Base-by-base conservation (phyloP, 208 protist genomes). In the Acanthamoeba healyi region DNA sequence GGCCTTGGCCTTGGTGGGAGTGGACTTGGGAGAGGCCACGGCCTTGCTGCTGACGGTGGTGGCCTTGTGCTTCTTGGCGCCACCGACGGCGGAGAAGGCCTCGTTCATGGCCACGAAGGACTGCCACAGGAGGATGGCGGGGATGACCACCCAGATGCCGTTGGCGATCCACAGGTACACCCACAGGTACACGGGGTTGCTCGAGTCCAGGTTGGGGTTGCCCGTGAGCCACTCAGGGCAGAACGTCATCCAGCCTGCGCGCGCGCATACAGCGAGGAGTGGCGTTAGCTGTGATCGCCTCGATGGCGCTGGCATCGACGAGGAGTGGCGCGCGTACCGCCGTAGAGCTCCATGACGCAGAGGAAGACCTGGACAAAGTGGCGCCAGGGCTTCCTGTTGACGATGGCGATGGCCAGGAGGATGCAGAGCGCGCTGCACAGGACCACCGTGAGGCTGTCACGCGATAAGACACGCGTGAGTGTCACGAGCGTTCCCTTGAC, bases 271-370 rank as follows among this genome's bases (percentile, higher is more conserved):
- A n/a, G n/a, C n/a, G n/a, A n/a, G n/a, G n/a, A n/a, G n/a, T n/a
- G n/a, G n/a, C n/a, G n/a, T n/a, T n/a, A n/a, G n/a, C n/a, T n/a
- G n/a, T n/a, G n/a, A n/a, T n/a, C n/a, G n/a, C n/a, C n/a, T n/a
- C n/a, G n/a, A n/a, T n/a, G n/a, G n/a, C n/a, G n/a, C n/a, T n/a
- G n/a, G 14, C 54, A 34, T 34, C n/a, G 29, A 32, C 0, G 34
- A 36, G 36, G 36, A 15, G 9, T 15, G 67, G 19, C 34, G 36
- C 29, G 67, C 29, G 51, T 51, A 92, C 86, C 89, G 42, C 89
- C 89, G 40, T 94, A 94, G 44, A 94, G 89, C 67, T 94, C 89
- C 89, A 94, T 94, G n/a, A 94, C 89, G 67, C 89, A 84, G 15
- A 94, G 46, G 67, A 65, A 70, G 12, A 94, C 89, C 36, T 94